Evolutionary conservation across 139 green algal species (phyloP).

Genomic region (Chlamydomonas schloesseri): DNA sequence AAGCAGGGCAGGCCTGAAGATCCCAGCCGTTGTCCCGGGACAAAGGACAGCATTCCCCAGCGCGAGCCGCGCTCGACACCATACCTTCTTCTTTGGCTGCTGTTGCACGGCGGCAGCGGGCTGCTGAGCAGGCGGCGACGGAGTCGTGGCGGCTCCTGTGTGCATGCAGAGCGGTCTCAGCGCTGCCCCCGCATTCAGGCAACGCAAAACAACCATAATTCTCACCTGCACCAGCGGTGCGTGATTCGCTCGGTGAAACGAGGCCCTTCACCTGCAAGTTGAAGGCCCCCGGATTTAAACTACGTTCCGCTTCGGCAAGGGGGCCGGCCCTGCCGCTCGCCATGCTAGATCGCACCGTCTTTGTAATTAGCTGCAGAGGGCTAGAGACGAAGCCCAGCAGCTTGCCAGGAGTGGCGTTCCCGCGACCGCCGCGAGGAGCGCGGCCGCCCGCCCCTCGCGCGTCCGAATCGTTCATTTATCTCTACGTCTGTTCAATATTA

Average conservation of each 20-base stretch:
- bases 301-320: background rate
- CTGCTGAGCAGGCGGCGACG: background rate
- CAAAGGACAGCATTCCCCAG: no score
- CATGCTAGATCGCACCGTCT: background rate
- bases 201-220: no score
- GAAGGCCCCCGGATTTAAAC: background rate
- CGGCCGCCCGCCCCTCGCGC: constrained; percentile 1
- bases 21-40: background rate
- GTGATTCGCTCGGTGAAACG: background rate
- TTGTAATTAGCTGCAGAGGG: constrained; percentile 12
- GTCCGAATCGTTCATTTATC: constrained; percentile 3
- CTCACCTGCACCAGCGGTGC: no score
- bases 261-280: constrained; percentile 21
- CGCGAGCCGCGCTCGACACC: no score
- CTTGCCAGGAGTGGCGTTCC: background rate
- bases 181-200: no score
- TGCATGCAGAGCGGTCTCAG: no score
- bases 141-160: background rate
- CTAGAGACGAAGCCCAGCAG: background rate
- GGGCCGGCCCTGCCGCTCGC: background rate
- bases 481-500: no score
- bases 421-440: background rate
- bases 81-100: no score
- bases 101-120: no score
- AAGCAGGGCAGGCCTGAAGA: no score